These are phyloP conservation scores for Drechslerella coelobrocha DNA, from an alignment of 2,329 filamentous ascomycete genomes.

Conservation along the genomic window DNA sequence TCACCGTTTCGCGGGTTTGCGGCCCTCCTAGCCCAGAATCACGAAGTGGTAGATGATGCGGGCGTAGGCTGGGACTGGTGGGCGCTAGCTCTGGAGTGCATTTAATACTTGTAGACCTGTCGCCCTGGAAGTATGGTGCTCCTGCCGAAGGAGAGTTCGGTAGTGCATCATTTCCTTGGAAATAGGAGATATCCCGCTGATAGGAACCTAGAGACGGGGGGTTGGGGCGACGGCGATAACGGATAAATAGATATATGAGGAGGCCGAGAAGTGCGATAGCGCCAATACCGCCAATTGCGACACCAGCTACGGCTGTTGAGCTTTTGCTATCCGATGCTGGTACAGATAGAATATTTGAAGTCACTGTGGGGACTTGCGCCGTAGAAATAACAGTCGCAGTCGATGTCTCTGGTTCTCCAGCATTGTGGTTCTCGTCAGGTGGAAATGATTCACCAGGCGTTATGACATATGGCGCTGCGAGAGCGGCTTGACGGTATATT, in stretches of 20 bases:
- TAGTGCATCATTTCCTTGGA: background rate
- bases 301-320: slow-evolving; percentile 67
- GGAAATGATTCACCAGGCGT: slow-evolving; percentile 66
- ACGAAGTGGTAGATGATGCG: slow-evolving; percentile 15
- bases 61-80: slow-evolving; percentile 18
- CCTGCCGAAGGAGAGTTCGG: background rate
- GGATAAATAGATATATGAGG: slow-evolving; percentile 52
- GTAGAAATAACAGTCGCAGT: background rate
- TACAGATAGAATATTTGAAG: background rate
- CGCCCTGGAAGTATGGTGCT: slow-evolving; percentile 27
- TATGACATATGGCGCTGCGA: slow-evolving; percentile 64
- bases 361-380: background rate
- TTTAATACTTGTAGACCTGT: slow-evolving; percentile 2
- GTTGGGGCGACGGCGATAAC: slow-evolving; percentile 5
- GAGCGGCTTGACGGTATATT: slow-evolving; percentile 62
- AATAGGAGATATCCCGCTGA: slow-evolving; percentile 7
- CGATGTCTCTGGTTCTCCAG: background rate
- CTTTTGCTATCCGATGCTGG: slow-evolving; percentile 55
- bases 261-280: slow-evolving; percentile 62
- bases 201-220: background rate
- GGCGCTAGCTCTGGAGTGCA: slow-evolving; percentile 32
- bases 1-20: slow-evolving; percentile 28
- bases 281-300: slow-evolving; percentile 64
- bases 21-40: slow-evolving; percentile 1
- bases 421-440: slow-evolving; percentile 50